Evolutionary conservation across 2,329 filamentous ascomycete genomes (phyloP), one percentile per base, ranked within the genome.

Genomic region (Cladosporium sp.): DNA sequence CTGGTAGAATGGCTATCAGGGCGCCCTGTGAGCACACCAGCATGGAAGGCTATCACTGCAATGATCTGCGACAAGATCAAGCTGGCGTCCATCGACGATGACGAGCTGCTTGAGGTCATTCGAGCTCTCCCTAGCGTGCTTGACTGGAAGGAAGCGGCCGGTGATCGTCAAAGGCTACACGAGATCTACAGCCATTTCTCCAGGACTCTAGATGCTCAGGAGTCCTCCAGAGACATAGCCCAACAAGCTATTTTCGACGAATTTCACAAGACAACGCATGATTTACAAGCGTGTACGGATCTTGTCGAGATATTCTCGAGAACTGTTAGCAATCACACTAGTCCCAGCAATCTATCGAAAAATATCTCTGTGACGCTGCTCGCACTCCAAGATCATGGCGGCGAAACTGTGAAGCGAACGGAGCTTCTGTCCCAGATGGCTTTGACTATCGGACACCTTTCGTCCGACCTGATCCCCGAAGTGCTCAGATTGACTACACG

Each of bases 1-100:
- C 39, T 70, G 14, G 30, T 61, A 19, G 12, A 66, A 40, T 72
- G 65, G 66, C 61, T 69, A 14, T 39, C 17, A 3, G 36, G 25
- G 3, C 55, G 45, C 15, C 14, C 37, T 5, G 34, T 60, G 6
- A 20, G 38, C 9, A 14, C 37, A 5, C 12, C 37, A 11, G 59
- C 55, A 51, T 37, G 37, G 25, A 8, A 25, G 2, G 34, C 3
- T n/a, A n/a, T 58, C 34, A 34, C 15, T 19, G 34, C 14, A 17
- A 11, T 51, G 3, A 36, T 58, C 38, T 42, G 38, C 28, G 51
- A 55, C 43, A 55, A 55, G 38, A 49, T 55, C 19, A 20, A 51
- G 30, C 47, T 56, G 22, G 58, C 20, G 2, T 51, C 58, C 20
- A 45, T 60, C 14, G 22, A 20, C 19, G 5, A 51, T 7, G 43